Evolutionary conservation across 129 eudicot genomes (phyloP).

Genomic region (carrot (Daucus carota)): DNA sequence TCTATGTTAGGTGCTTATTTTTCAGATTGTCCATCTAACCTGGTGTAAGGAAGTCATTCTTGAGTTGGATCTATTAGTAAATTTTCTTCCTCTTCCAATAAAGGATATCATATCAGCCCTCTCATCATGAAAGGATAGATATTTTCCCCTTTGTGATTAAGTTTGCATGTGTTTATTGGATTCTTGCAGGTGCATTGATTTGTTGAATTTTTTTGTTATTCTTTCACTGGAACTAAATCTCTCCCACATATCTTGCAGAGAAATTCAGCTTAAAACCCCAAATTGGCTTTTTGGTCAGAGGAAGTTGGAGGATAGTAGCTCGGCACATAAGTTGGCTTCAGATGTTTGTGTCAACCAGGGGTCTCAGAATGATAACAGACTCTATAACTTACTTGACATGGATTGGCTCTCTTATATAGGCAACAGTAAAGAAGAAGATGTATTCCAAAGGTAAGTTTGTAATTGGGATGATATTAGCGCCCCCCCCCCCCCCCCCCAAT

Average conservation of each 20-base stretch:
- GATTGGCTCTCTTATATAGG: constrained; percentile 54
- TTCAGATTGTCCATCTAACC: neutral
- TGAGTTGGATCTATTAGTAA: neutral
- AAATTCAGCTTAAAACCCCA: constrained; percentile 93
- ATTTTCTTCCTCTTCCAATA: neutral
- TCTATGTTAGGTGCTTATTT: neutral
- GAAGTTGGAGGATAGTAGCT: constrained; percentile 52
- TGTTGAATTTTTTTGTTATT: neutral
- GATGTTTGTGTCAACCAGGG: constrained; percentile 30
- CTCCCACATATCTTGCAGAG: constrained; percentile 40
- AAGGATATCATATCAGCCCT: neutral
- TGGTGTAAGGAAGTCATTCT: neutral
- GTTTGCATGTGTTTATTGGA: neutral
- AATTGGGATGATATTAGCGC: neutral
- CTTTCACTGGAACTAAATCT: neutral
- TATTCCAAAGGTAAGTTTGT: constrained; percentile 48
- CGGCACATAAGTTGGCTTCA: constrained; percentile 37
- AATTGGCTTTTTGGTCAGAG: constrained; percentile 98
- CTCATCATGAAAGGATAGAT: neutral
- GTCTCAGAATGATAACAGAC: constrained; percentile 37
- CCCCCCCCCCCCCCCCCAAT: neutral
- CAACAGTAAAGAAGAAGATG: constrained; percentile 60
- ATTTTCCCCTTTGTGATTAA: neutral
- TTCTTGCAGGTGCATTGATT: neutral
- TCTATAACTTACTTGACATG: constrained; percentile 45